Evolutionary conservation across 192 early-diverging fungal genomes (phyloP).

Genomic region (Entrophospora sp.): DNA sequence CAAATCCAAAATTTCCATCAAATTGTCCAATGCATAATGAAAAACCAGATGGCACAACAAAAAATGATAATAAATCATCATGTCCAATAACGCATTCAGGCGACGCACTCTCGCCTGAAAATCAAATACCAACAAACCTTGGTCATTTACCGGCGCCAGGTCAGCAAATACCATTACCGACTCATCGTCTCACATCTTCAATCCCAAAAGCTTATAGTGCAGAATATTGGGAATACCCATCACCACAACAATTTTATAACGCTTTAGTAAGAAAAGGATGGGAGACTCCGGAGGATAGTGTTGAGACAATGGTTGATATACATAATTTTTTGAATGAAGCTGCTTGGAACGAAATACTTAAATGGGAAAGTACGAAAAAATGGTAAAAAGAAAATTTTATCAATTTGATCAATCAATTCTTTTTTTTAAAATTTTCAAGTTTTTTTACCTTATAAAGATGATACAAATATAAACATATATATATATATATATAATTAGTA

Average conservation of each 20-base stretch:
- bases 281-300: slow-evolving; percentile 73
- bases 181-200: slow-evolving; percentile 67
- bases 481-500: slow-evolving; percentile 21
- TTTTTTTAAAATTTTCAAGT: neutral
- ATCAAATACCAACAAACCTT: slow-evolving; percentile 89
- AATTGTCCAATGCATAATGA: slow-evolving; percentile 8
- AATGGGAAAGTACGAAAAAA: slow-evolving; percentile 74
- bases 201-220: slow-evolving; percentile 60
- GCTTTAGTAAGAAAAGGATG: slow-evolving; percentile 77
- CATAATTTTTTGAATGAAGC: slow-evolving; percentile 98
- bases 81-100: slow-evolving; percentile 19
- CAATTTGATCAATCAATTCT: neutral
- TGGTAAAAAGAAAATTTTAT: slow-evolving; percentile 31
- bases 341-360: slow-evolving; percentile 88
- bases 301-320: slow-evolving; percentile 92
- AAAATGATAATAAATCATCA: neutral
- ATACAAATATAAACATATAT: too few species aligned
- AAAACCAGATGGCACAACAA: neutral
- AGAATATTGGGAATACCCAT: slow-evolving; percentile 79
- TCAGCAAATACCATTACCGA: slow-evolving; percentile 67
- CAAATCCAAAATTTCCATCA: neutral
- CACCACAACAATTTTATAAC: slow-evolving; percentile 85
- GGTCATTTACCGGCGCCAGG: slow-evolving; percentile 55
- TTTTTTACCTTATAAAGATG: too few species aligned
- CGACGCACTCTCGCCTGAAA: slow-evolving; percentile 64